These are phyloP conservation scores for Elsinoe perseae DNA, from an alignment of 2,329 filamentous ascomycete genomes.

Conservation along the genomic window DNA sequence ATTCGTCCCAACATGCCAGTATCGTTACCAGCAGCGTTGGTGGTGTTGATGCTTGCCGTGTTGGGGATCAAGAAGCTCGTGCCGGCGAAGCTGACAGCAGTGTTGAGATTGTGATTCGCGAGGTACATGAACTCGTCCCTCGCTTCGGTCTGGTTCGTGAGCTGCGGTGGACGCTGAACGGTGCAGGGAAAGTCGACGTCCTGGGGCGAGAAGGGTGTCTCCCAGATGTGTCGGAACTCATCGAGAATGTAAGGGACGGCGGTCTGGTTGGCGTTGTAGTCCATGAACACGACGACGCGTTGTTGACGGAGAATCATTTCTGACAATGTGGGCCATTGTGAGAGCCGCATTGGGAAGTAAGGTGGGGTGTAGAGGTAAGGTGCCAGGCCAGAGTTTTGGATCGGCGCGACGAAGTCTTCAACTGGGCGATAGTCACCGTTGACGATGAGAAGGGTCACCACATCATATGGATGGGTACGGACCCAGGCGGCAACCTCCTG, in stretches of 20 bases:
- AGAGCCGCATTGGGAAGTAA: slow-evolving; percentile 59
- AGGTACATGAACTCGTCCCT: slow-evolving; percentile 61
- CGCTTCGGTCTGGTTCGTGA: slow-evolving; percentile 46
- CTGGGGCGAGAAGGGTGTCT: slow-evolving; percentile 75
- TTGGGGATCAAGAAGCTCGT: slow-evolving; percentile 62
- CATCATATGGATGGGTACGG: slow-evolving; percentile 68
- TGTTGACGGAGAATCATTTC: slow-evolving; percentile 61
- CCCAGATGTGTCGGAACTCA: slow-evolving; percentile 82
- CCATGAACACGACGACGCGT: slow-evolving; percentile 72
- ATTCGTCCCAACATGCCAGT: slow-evolving; percentile 59
- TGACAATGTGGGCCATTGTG: slow-evolving; percentile 76
- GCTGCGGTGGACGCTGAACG: slow-evolving; percentile 64
- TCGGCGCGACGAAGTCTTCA: slow-evolving; percentile 56
- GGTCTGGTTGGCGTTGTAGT: slow-evolving; percentile 74
- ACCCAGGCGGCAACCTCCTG: slow-evolving; percentile 65
- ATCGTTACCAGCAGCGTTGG: slow-evolving; percentile 57
- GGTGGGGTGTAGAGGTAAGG: slow-evolving; percentile 67
- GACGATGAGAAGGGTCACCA: slow-evolving; percentile 77
- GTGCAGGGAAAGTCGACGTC: slow-evolving; percentile 67
- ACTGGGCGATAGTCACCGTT: slow-evolving; percentile 70
- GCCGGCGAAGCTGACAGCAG: slow-evolving; percentile 61
- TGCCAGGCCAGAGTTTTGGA: slow-evolving; percentile 63
- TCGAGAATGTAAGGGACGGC: slow-evolving; percentile 77
- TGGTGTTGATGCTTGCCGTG: slow-evolving; percentile 59
- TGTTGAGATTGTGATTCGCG: slow-evolving; percentile 86